These are phyloP conservation scores for Tolypocladium nubicola DNA, from an alignment of 2,329 filamentous ascomycete genomes.

Conservation along the genomic window DNA sequence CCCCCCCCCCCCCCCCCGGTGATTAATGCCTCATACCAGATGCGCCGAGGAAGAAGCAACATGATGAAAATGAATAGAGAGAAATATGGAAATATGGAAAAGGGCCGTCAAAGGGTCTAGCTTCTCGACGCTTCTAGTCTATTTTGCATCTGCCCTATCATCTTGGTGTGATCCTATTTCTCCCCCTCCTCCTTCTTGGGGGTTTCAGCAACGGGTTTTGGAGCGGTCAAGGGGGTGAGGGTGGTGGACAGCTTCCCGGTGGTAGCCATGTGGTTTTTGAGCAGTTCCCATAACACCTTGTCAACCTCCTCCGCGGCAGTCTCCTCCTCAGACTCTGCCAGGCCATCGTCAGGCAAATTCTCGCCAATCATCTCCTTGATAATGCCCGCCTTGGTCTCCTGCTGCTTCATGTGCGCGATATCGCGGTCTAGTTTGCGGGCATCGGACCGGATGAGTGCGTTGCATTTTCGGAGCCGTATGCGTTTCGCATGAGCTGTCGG, in stretches of 20 bases:
- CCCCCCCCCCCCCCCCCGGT: too few relatives aligned
- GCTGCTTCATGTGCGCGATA: conserved; percentile 64
- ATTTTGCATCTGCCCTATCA: conserved; percentile 89
- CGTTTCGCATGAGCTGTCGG: conserved; percentile 3
- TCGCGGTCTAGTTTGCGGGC: conserved; percentile 91
- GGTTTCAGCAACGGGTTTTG: conserved; percentile 36
- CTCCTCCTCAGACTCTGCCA: conserved; percentile 64
- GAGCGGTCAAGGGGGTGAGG: conserved; percentile 18
- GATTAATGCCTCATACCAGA: too few relatives aligned
- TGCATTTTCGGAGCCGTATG: conserved; percentile 82
- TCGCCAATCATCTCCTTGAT: conserved; percentile 97
- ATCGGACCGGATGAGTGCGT: conserved; percentile 78
- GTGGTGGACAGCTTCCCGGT: conserved; percentile 18
- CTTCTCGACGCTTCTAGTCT: conserved; percentile 85
- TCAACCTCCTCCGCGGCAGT: conserved; percentile 76
- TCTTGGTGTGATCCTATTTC: conserved; percentile 54
- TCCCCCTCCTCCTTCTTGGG: conserved; percentile 44
- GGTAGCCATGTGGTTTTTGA: conserved; percentile 65
- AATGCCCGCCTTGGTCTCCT: conserved; percentile 87
- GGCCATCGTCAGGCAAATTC: conserved; percentile 62
- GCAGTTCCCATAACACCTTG: conserved; percentile 80
- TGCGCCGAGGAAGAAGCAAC: too few relatives aligned
- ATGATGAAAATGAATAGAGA: too few relatives aligned
- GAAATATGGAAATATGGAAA: not conserved
- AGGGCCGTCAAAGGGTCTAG: conserved; percentile 23